These are phyloP conservation scores for Diaporthe aspalathi DNA, from an alignment of 2,329 filamentous ascomycete species.

Conservation along the genomic window DNA sequence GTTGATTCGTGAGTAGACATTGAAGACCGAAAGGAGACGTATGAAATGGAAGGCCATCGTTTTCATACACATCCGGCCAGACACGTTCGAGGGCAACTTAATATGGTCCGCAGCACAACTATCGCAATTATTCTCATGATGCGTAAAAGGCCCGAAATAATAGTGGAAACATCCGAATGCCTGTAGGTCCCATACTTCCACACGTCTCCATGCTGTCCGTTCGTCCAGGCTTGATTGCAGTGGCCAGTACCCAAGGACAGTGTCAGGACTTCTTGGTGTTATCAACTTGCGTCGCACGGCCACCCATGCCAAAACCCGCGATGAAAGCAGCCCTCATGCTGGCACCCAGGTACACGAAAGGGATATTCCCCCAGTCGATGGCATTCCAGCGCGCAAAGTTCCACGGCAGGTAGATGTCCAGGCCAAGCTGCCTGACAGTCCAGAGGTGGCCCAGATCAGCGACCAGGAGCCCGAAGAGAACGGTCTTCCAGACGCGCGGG, in stretches of 20 bases:
- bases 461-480: conserved; percentile 75
- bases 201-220: background rate
- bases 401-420: conserved; percentile 67
- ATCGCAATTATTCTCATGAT: no score
- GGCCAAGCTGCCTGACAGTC: conserved; percentile 70
- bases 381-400: conserved; percentile 71
- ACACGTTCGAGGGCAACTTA: background rate
- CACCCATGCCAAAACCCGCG: conserved; percentile 63
- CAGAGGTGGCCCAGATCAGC: conserved; percentile 84
- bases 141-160: rapidly evolving
- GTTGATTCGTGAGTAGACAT: rapidly evolving
- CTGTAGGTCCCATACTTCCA: background rate
- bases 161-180: background rate
- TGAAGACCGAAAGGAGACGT: background rate
- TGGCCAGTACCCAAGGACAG: background rate
- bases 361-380: conserved; percentile 76
- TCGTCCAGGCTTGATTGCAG: background rate
- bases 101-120: rapidly evolving
- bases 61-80: background rate
- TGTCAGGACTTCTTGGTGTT: conserved; percentile 22
- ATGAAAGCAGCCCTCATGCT: conserved; percentile 70
- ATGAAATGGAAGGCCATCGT: background rate
- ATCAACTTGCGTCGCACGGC: conserved; percentile 40
- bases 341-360: conserved; percentile 76
- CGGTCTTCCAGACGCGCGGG: conserved; percentile 74